Conservation (phyloP, 495 filamentous ascomycete species). For the Venustampulla echinocandica region DNA sequence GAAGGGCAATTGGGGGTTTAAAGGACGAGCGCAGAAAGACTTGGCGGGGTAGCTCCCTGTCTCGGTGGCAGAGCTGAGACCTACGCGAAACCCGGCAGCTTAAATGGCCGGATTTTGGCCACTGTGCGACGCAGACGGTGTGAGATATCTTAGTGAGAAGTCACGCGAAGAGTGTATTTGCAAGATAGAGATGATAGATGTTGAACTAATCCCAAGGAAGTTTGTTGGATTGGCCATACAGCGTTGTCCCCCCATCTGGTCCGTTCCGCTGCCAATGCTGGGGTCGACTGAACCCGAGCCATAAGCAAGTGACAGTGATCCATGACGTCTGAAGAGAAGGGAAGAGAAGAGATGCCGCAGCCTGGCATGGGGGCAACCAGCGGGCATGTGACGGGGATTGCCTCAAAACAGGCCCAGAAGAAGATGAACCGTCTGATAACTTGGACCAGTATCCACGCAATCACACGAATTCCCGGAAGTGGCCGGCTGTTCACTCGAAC, state of each 20-base stretch:
- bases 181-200: slow-evolving; percentile 8
- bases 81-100: slow-evolving; percentile 19
- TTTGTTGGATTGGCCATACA: background rate
- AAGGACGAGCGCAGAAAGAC: slow-evolving; percentile 1
- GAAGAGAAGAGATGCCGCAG: slow-evolving; percentile 1
- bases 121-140: slow-evolving; percentile 15
- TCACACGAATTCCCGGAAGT: no score
- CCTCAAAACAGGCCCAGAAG: no score
- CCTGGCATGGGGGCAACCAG: background rate
- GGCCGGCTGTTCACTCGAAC: no score
- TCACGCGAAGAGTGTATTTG: slow-evolving; percentile 1
- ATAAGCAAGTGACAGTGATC: background rate
- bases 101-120: slow-evolving; percentile 9
- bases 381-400: no score
- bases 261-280: background rate
- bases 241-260: background rate
- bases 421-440: no score
- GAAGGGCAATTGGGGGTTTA: background rate
- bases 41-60: slow-evolving; percentile 10
- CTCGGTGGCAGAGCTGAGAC: slow-evolving; percentile 11
- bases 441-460: no score
- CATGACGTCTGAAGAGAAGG: background rate
- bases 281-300: background rate
- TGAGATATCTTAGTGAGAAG: slow-evolving; percentile 8
- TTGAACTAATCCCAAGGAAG: slow-evolving; percentile 3